Evolutionary conservation across 768 basidiomycete species (phyloP).

Genomic region (Boletus fagicola): DNA sequence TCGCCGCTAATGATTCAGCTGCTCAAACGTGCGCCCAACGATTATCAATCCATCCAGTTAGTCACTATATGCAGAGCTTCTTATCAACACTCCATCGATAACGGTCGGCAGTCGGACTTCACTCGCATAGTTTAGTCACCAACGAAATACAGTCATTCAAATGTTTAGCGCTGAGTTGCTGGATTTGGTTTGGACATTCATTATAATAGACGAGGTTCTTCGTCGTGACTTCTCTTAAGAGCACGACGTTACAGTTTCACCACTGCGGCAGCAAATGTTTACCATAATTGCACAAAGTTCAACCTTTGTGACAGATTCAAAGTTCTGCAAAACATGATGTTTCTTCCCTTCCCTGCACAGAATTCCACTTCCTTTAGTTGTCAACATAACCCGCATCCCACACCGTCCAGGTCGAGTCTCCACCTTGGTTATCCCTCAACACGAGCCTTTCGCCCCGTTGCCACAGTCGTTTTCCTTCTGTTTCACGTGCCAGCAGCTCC

Average conservation of each 20-base stretch:
- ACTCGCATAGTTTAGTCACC: too few species aligned
- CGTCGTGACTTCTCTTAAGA: not conserved
- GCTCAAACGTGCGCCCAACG: slow-evolving; percentile 10
- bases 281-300: not conserved
- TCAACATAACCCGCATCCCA: slow-evolving; percentile 16
- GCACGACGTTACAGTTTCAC: not conserved
- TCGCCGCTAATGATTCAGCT: slow-evolving; percentile 1
- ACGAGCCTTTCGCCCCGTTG: slow-evolving; percentile 4
- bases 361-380: not conserved
- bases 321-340: not conserved
- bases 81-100: not conserved
- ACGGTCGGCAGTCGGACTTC: not conserved
- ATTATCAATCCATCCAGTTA: not conserved
- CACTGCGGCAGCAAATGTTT: too few species aligned
- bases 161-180: not conserved
- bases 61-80: not conserved
- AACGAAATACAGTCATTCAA: not conserved
- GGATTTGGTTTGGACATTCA: not conserved
- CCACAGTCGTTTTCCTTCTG: slow-evolving; percentile 7
- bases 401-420: slow-evolving; percentile 12
- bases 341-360: not conserved
- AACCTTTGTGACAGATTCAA: not conserved
- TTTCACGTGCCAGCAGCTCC: not conserved
- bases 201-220: not conserved
- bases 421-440: not conserved